Evolutionary conservation across 164 flowering plant genomes (phyloP), one percentile per base, ranked within the genome.

Genomic region (Akebia trifoliata): DNA sequence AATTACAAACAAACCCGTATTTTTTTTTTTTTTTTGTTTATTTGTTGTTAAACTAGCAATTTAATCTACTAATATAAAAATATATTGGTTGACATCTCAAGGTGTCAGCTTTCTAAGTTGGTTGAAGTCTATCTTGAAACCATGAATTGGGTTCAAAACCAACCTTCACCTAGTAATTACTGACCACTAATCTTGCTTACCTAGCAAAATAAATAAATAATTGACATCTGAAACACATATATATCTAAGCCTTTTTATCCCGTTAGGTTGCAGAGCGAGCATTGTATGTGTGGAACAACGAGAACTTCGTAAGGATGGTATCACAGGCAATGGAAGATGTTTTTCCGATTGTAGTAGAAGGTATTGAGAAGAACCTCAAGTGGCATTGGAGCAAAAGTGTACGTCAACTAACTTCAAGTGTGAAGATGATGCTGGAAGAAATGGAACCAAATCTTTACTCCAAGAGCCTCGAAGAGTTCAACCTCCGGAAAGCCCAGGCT

Each of bases 251-350:
- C 5, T 40, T 17, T 12, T 39, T 6, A 14, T 50, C 18, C 25
- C 21, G n/a, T 43, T 42, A 84, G 95, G 91, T 87, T 8, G 87
- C 95, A 21, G 91, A 87, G 59, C 64, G 95, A 1, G 91, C 91
- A 0, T 74, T 87, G 6, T 87, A 78, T 22, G 47, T 85, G 1
- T 82, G 90, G 90, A 84, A 81, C 82, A 87, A 79, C 6, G 88
- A 81, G 61, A 75, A 67, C 17, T 78, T 87, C 61, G 82, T 78
- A 59, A 81, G 71, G 39, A 80, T 85, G 86, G 85, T 71, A 49
- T 62, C 67, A 6, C 38, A 59, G 34, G 74, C 73, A 45, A 60
- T 64, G 43, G 81, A 72, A 35, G 69, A 76, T 4, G 78, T 83
- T 15, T 76, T 81, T 57, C 84, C 84, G 0, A 67, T 74, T 4